These are phyloP conservation scores for Haplosporangium gracile DNA, from an alignment of 192 early-diverging fungal genomes.

Conservation along the genomic window DNA sequence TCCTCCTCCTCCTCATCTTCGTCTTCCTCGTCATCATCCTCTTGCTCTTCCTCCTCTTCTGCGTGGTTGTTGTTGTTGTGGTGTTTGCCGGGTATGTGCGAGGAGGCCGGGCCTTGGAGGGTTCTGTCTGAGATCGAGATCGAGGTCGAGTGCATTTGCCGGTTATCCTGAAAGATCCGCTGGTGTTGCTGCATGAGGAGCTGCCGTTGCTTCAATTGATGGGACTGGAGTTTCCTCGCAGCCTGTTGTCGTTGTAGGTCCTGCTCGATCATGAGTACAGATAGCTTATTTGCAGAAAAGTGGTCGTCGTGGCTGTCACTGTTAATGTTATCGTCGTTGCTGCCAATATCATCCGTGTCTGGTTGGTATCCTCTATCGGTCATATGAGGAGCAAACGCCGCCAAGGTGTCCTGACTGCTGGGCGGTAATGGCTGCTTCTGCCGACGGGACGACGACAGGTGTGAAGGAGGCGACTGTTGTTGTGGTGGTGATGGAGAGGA, in stretches of 20 bases:
- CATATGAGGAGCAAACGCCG: neutral
- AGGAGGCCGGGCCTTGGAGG: neutral
- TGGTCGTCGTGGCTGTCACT: neutral
- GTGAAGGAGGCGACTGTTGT: neutral
- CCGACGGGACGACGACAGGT: neutral
- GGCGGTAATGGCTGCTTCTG: conserved; percentile 14
- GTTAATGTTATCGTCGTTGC: neutral
- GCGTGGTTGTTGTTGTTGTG: neutral
- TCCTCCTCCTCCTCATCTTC: too few relatives aligned
- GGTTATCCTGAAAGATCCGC: neutral
- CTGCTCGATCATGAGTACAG: neutral
- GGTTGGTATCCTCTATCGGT: neutral
- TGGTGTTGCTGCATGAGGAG: conserved; percentile 2
- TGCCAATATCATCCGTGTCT: neutral
- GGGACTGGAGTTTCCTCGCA: neutral
- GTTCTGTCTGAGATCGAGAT: neutral
- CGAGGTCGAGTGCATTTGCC: neutral
- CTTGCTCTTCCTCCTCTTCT: neutral
- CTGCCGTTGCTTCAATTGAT: neutral
- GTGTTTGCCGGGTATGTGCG: neutral
- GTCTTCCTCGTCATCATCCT: neutral
- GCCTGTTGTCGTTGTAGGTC: conserved; percentile 8
- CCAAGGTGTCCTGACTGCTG: conserved; percentile 16
- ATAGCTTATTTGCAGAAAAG: neutral
- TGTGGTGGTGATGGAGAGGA: neutral